These are phyloP conservation scores for Xylaria digitata DNA, from an alignment of 2,329 filamentous ascomycete species.

Conservation along the genomic window DNA sequence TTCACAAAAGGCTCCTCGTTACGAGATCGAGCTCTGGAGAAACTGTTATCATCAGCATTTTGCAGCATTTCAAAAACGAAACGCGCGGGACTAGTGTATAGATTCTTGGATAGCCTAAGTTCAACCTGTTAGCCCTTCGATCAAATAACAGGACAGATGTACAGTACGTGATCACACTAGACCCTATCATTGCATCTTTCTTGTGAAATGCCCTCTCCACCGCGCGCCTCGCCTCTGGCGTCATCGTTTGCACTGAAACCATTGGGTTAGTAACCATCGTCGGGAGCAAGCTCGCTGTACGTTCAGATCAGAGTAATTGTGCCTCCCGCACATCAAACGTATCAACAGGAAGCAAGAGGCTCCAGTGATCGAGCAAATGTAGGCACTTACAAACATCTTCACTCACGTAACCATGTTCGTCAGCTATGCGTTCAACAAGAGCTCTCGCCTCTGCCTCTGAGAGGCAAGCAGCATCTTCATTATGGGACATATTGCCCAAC, in stretches of 20 bases:
- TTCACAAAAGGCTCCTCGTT: constrained; percentile 48
- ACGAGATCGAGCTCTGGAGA: constrained; percentile 41
- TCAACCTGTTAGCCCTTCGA: neutral
- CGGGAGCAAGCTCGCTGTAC: neutral
- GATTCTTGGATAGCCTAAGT: constrained; percentile 54
- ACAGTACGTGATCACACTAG: constrained; percentile 9
- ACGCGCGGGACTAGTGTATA: constrained; percentile 57
- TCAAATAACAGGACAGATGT: neutral
- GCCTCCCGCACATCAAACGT: neutral
- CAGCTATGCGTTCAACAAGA: constrained; percentile 12
- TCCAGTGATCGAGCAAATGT: neutral
- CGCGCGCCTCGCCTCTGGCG: constrained; percentile 9
- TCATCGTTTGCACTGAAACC: constrained; percentile 6
- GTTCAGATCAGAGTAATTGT: neutral
- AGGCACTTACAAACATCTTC: constrained; percentile 18
- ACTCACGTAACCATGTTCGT: constrained; percentile 14
- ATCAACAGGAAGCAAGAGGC: neutral
- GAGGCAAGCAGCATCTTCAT: neutral
- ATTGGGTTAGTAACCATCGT: neutral
- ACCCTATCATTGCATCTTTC: constrained; percentile 18
- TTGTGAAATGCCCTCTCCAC: constrained; percentile 15
- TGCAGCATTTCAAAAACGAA: constrained; percentile 66
- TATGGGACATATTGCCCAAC: constrained; percentile 13
- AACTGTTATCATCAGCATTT: constrained; percentile 65
- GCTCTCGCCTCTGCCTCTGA: constrained; percentile 3